These are phyloP conservation scores for Cardamine chenopodiifolia DNA, from an alignment of 345 rosid species.

Conservation along the genomic window DNA sequence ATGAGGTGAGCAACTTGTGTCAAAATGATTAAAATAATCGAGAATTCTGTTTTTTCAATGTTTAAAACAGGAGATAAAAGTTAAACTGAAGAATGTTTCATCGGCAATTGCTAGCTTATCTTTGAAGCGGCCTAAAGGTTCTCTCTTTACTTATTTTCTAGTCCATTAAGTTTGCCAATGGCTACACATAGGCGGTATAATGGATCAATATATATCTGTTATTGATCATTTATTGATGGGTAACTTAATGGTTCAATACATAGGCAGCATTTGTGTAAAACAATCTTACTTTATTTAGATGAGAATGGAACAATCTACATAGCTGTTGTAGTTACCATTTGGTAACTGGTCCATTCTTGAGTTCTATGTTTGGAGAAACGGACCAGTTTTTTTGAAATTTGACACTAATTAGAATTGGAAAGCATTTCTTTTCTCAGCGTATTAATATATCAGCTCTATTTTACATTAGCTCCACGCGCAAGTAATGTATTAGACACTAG, in stretches of 20 bases:
- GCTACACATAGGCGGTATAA: constrained; percentile 12
- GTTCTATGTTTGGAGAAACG: not conserved
- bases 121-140: constrained; percentile 76
- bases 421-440: not conserved
- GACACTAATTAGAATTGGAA: constrained; percentile 2
- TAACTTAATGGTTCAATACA: not conserved
- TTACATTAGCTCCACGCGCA: constrained; percentile 60
- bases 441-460: constrained; percentile 32
- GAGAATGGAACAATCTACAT: not conserved
- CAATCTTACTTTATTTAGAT: not conserved
- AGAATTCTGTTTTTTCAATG: constrained; percentile 33
- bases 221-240: not conserved
- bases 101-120: constrained; percentile 86
- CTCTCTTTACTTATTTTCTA: constrained; percentile 18
- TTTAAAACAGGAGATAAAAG: constrained; percentile 58
- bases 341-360: not conserved
- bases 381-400: not conserved
- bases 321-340: constrained; percentile 4
- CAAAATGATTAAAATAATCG: constrained; percentile 1
- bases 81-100: constrained; percentile 79
- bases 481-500: constrained; percentile 62
- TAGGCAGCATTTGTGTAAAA: constrained; percentile 4
- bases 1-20: constrained; percentile 20
- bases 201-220: not conserved
- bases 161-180: constrained; percentile 17